phyloP scores from a whole-genome alignment of 768 basidiomycete genomes.

The Mycena amicta region DNA sequence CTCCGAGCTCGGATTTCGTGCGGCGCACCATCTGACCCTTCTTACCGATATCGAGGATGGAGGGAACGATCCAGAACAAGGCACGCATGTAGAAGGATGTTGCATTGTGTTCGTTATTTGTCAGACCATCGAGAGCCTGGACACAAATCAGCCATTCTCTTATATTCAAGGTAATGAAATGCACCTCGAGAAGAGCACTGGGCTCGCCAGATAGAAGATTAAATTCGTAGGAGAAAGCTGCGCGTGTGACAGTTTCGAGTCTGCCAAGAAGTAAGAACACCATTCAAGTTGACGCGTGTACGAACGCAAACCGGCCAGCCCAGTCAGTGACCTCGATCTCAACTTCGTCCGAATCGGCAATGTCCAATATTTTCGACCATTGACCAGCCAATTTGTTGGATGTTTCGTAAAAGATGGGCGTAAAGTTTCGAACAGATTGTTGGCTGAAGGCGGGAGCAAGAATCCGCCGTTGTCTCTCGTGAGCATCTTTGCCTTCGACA shows the following conservation, averaged over 20 bases:
- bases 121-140: constrained; percentile 54
- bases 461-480: constrained; percentile 54
- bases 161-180: background rate
- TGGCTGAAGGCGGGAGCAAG: constrained; percentile 61
- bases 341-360: constrained; percentile 37
- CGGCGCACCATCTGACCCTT: constrained; percentile 60
- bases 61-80: constrained; percentile 61
- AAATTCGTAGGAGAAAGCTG: constrained; percentile 68
- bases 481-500: constrained; percentile 63
- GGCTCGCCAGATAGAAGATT: constrained; percentile 53
- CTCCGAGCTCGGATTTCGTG: constrained; percentile 56
- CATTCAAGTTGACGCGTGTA: background rate
- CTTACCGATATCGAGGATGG: constrained; percentile 55
- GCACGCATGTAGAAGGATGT: constrained; percentile 67
- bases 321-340: constrained; percentile 60
- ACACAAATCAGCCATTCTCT: background rate
- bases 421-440: constrained; percentile 55
- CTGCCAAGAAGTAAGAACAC: constrained; percentile 29
- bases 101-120: constrained; percentile 59
- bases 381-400: constrained; percentile 53
- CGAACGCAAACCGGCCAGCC: constrained; percentile 64
- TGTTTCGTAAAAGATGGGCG: constrained; percentile 56
- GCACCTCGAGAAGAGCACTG: constrained; percentile 46
- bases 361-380: constrained; percentile 52
- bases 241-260: constrained; percentile 60